Evolutionary conservation across 768 basidiomycete genomes (phyloP).

Genomic region (Hygrophoropsis aurantiaca): DNA sequence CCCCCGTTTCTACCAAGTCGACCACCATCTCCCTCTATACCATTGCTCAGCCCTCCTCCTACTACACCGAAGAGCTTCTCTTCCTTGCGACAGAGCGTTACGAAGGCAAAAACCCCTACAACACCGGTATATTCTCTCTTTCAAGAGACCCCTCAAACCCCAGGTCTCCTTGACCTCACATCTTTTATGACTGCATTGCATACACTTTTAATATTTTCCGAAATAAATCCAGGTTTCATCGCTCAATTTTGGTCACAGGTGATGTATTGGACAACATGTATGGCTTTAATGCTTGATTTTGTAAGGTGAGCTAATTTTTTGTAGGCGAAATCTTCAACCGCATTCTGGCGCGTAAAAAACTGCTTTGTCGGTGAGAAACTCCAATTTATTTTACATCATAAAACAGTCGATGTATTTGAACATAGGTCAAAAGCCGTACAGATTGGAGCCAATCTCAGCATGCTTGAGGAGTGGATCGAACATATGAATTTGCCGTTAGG

Average conservation of each 20-base stretch:
- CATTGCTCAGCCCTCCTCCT: slow-evolving; percentile 39
- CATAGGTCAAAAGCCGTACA: slow-evolving; percentile 81
- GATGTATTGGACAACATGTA: slow-evolving; percentile 97
- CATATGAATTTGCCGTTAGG: slow-evolving; percentile 77
- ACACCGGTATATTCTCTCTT: slow-evolving; percentile 53
- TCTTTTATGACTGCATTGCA: slow-evolving; percentile 85
- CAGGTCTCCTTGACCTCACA: slow-evolving; percentile 58
- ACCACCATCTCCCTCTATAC: slow-evolving; percentile 54
- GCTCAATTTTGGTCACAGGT: slow-evolving; percentile 96
- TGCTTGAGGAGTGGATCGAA: slow-evolving; percentile 90
- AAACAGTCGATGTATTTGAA: slow-evolving; percentile 11
- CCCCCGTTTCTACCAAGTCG: slow-evolving; percentile 49
- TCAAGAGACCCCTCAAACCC: slow-evolving; percentile 40
- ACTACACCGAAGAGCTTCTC: slow-evolving; percentile 57
- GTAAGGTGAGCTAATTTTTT: slow-evolving; percentile 12
- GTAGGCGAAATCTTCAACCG: slow-evolving; percentile 85
- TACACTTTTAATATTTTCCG: slow-evolving; percentile 77
- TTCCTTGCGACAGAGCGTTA: slow-evolving; percentile 66
- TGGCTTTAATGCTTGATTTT: slow-evolving; percentile 27
- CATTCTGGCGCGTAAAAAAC: slow-evolving; percentile 88
- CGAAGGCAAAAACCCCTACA: slow-evolving; percentile 47
- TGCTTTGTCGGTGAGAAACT: slow-evolving; percentile 73
- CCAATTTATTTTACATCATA: neutral
- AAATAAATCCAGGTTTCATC: slow-evolving; percentile 85
- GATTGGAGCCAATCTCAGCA: slow-evolving; percentile 82